Evolutionary conservation across 2,329 filamentous ascomycete species (phyloP), one percentile per base, ranked within the genome.

Genomic region (Cordyceps cicadae): DNA sequence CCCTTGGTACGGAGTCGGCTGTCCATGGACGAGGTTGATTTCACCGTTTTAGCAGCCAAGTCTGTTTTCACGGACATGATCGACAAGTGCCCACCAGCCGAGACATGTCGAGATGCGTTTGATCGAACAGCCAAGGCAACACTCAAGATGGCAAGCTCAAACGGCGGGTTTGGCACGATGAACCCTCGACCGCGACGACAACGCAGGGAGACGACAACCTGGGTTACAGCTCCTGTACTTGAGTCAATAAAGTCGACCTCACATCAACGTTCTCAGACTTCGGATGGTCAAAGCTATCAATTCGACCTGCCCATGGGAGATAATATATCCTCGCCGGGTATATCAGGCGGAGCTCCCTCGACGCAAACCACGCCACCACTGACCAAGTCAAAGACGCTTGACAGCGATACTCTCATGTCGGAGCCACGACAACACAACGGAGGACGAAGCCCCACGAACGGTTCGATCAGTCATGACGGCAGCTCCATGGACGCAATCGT

Each of bases 1-100:
- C 86, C 90, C 6, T 83, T 90, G 59, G 93, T 97, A 54, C 85
- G 93, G 67, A 92, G 88, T 71, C 86, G 90, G 61, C 77, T 97
- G 73, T 90, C 88, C 8, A 88, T 96, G 76, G 92, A 97, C 69
- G 93, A 97, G 71, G 92, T 97, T n/a, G 93, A 97, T 71, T 96
- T 96, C 68, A 97, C 93, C 0, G 90, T 97, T 9, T 80, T 97
- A 54, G 91, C 92, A 9, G 93, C 92, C 24, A 97, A 91, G 54
- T 97, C 93, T 1, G 92, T 97, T 9, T 86, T 97, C 49, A 88
- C 86, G 5, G 94, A 97, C 70, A 81, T 97, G 64, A 92, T 95
- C 65, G 90, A 95, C 66, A 96, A 96, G 72, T 97, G 94, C 67
- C 92, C 93, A 0, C 93, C 93, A 0, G 93, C 93, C 37, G 92